phyloP scores from a whole-genome alignment of 2,329 filamentous ascomycete species.

The Penicillium crustosum region DNA sequence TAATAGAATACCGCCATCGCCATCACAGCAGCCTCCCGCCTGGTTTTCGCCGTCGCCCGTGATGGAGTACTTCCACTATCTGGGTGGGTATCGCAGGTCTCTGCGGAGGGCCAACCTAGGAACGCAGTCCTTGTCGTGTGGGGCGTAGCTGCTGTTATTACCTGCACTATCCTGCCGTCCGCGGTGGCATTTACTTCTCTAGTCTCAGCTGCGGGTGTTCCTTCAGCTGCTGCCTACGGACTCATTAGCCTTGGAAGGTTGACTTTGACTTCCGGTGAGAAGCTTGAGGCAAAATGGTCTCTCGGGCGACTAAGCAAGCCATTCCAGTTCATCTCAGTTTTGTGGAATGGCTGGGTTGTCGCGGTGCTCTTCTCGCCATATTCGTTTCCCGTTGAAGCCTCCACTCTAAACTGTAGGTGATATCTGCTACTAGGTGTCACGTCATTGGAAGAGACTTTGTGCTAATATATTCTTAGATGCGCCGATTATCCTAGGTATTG shows the following conservation, averaged over 20 bases:
- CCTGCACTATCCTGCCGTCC: constrained; percentile 60
- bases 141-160: constrained; percentile 54
- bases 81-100: constrained; percentile 57
- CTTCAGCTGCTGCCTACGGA: constrained; percentile 54
- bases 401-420: neutral
- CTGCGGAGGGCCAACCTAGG: constrained; percentile 54
- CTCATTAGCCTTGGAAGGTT: constrained; percentile 52
- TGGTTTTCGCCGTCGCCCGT: constrained; percentile 62
- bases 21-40: constrained; percentile 58
- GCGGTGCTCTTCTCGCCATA: constrained; percentile 51
- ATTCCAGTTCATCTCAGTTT: constrained; percentile 49
- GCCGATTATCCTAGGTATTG: neutral
- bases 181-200: constrained; percentile 55
- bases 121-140: constrained; percentile 62
- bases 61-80: constrained; percentile 62
- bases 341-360: constrained; percentile 54
- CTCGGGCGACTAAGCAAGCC: constrained; percentile 49
- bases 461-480: neutral
- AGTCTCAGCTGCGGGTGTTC: constrained; percentile 54
- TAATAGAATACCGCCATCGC: constrained; percentile 58
- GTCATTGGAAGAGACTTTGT: neutral
- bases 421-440: neutral
- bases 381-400: constrained; percentile 40
- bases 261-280: constrained; percentile 47
- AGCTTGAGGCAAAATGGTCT: constrained; percentile 41